Percentiles rank a stretch among this genome's conserved stretches.
Conservation (phyloP, 2,329 filamentous ascomycete genomes). For the Fusarium sp. region DNA sequence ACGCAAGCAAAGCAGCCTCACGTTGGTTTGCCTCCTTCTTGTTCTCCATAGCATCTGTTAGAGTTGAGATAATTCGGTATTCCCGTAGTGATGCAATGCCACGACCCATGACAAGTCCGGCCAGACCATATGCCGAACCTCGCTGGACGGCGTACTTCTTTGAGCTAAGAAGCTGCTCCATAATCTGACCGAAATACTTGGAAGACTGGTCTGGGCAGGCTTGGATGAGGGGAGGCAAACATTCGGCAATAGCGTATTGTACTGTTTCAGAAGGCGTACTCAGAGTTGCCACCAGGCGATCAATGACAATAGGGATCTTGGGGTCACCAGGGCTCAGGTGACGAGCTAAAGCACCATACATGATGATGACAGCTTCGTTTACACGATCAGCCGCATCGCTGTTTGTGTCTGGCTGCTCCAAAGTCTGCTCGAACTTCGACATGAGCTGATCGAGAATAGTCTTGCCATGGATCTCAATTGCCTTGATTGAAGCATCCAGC, state of each 20-base stretch:
- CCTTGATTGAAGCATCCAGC: conserved; percentile 86
- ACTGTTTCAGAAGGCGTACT: conserved; percentile 97
- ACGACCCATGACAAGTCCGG: conserved; percentile 88
- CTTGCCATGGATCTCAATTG: conserved; percentile 85
- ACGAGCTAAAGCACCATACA: conserved; percentile 92
- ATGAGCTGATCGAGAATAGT: conserved; percentile 88
- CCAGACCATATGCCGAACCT: conserved; percentile 94
- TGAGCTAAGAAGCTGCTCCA: conserved; percentile 83
- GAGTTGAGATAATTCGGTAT: conserved; percentile 83
- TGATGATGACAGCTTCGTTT: conserved; percentile 96
- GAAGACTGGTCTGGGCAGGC: conserved; percentile 81
- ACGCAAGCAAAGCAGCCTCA: conserved; percentile 88
- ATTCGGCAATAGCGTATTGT: conserved; percentile 95
- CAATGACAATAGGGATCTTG: conserved; percentile 88
- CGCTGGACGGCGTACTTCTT: conserved; percentile 94
- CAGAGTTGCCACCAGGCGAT: conserved; percentile 85
- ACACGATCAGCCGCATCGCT: conserved; percentile 87
- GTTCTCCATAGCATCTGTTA: conserved; percentile 88
- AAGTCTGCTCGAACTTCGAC: conserved; percentile 87
- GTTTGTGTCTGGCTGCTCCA: conserved; percentile 87
- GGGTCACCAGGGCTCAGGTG: conserved; percentile 87
- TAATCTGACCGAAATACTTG: conserved; percentile 82
- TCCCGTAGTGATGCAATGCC: conserved; percentile 86
- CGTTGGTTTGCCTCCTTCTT: conserved; percentile 92
- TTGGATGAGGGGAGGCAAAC: conserved; percentile 88